Base-by-base conservation (phyloP, 2,329 filamentous ascomycete species). In the Pseudocercospora musae region DNA sequence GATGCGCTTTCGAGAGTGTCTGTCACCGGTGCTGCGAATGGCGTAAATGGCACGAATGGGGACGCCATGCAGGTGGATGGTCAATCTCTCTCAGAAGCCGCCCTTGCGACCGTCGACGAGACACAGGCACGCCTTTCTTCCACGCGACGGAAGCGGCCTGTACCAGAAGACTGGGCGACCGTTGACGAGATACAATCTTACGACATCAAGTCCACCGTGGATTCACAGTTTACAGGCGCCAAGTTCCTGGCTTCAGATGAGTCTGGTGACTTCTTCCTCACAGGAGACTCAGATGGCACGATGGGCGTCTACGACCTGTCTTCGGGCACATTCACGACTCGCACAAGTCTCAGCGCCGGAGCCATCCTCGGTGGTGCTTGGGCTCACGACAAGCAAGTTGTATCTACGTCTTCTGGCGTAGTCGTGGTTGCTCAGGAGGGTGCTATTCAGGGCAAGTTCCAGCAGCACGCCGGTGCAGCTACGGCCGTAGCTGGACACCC, bases 21-120 rank as follows among this genome's bases (percentile, higher is more conserved):
- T 1, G 87, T 97, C 49, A 87, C 87, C 27, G 79, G 79, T 50
- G 63, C 67, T 42, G 48, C 68, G 9, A 74, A 74, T 62, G 77
- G 76, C 66, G 77, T 59, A 29, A 60, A 65, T 42, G 78, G 78
- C 10, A 84, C 70, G 52, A 78, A 86, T 70, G 90, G 88, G 27
- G 95, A 98, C 75, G 89, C 89, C 18, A 99, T 99, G 95, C 91
- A 95, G 68, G 88, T 99, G 18, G 95, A 99, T 75, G 87, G 84
- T 58, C 87, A 92, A 70, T 86, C 85, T 23, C 81, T 99, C 31
- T 87, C 93, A 2, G 87, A 90, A 49, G 84, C 84, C 13, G 80
- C 97, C 54, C 81, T 86, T 20, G 85, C 85, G 58, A 87, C 88
- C 72, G 87, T 99, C 56, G 90, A 96, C 65, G 87, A 87, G 75